A percentile compares a stretch with the other conserved stretches of the same genome.
phyloP scores from a whole-genome alignment of 2,329 filamentous ascomycete species.

The Magnaporthiopsis rhizophila region DNA sequence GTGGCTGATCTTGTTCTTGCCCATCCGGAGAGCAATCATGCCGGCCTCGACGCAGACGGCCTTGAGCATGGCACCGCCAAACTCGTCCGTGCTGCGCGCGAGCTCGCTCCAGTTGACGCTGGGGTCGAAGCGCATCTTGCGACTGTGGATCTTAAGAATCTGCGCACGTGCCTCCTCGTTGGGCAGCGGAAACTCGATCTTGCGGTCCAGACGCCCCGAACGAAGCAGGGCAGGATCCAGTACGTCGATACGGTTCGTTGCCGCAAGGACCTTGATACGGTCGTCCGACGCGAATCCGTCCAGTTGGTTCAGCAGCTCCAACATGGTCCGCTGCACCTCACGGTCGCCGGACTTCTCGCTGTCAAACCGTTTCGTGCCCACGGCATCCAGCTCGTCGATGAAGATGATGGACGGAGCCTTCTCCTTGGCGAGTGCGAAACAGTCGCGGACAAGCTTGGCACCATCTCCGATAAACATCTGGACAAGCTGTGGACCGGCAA shows the following conservation, averaged over 20 bases:
- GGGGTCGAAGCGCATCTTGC: conserved; percentile 95
- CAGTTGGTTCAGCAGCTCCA: conserved; percentile 96
- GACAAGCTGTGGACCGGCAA: conserved; percentile 92
- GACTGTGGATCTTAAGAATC: conserved; percentile 93
- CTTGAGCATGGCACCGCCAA: conserved; percentile 95
- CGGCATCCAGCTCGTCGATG: conserved; percentile 95
- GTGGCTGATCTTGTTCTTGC: conserved; percentile 93
- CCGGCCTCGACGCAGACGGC: conserved; percentile 97
- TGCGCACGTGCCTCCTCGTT: conserved; percentile 97
- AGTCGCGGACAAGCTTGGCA: conserved; percentile 94
- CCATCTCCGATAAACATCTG: conserved; percentile 99
- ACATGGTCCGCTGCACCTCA: conserved; percentile 97
- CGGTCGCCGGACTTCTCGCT: conserved; percentile 96
- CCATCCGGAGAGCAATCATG: conserved; percentile 94
- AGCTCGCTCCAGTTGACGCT: conserved; percentile 93
- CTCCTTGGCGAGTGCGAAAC: conserved; percentile 95
- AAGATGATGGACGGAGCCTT: conserved; percentile 99
- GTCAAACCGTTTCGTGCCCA: conserved; percentile 99
- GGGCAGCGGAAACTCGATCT: conserved; percentile 96
- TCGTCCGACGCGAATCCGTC: conserved; percentile 97
- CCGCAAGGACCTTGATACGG: conserved; percentile 90
- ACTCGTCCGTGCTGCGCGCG: conserved; percentile 95
- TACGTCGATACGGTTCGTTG: conserved; percentile 91
- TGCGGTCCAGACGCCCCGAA: conserved; percentile 86
- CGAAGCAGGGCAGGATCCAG: conserved; percentile 85